Evolutionary conservation across 148 eudicot genomes (phyloP).

Genomic region (Suaeda aralocaspica): DNA sequence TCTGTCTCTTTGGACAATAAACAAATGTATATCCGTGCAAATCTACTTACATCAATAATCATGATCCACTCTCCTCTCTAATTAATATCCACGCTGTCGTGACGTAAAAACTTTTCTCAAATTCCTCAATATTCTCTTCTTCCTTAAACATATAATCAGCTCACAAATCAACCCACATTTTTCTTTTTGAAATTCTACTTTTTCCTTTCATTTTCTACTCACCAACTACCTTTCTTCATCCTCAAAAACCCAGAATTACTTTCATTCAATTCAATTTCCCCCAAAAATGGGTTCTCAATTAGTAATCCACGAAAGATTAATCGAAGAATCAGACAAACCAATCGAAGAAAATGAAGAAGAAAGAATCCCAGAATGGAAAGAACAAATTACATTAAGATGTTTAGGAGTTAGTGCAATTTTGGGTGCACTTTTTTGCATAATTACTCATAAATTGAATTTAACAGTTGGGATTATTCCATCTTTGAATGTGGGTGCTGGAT

Average conservation of each 20-base stretch:
- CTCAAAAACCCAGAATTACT: background rate
- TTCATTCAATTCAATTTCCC: background rate
- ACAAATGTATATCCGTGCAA: no score
- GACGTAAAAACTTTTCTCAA: constrained; percentile 2
- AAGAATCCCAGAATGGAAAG: constrained; percentile 68
- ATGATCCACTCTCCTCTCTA: no score
- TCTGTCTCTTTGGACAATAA: no score
- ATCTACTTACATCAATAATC: no score
- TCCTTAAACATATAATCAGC: background rate
- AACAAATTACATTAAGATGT: constrained; percentile 75
- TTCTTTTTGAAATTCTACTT: background rate
- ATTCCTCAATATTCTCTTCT: background rate
- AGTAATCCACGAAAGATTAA: constrained; percentile 58
- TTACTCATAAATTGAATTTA: constrained; percentile 81
- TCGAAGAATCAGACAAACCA: constrained; percentile 14
- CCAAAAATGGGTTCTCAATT: constrained; percentile 43
- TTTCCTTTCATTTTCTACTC: background rate
- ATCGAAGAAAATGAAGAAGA: constrained; percentile 15
- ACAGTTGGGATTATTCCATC: constrained; percentile 91
- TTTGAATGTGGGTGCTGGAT: constrained; percentile 86
- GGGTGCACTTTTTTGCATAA: constrained; percentile 70
- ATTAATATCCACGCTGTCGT: no score
- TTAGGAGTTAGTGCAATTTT: constrained; percentile 62
- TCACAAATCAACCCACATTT: background rate
- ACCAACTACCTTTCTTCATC: background rate